A percentile compares a stretch with the other conserved stretches of the same genome.
These are phyloP conservation scores for Rhodotorula babjevae DNA, from an alignment of 768 basidiomycete species.

Conservation along the genomic window DNA sequence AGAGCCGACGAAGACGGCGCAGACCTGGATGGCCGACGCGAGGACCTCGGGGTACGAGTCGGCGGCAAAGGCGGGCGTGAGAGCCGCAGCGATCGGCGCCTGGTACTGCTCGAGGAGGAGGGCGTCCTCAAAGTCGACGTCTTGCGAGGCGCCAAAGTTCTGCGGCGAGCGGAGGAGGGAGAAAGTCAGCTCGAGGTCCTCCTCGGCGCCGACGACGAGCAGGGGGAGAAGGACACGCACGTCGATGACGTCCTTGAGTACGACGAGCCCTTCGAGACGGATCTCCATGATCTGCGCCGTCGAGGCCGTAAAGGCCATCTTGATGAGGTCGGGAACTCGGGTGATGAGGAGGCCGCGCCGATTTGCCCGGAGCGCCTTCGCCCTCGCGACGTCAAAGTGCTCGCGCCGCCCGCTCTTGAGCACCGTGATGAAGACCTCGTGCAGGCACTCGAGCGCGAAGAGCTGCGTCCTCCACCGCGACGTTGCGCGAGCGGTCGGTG, in stretches of 20 bases:
- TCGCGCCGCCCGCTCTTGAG: constrained; percentile 68
- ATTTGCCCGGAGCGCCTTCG: constrained; percentile 46
- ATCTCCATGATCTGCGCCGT: constrained; percentile 96
- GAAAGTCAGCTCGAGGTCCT: not conserved
- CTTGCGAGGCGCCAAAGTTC: constrained; percentile 80
- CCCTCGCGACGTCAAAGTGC: constrained; percentile 73
- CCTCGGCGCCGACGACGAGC: no score
- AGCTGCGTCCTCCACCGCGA: constrained; percentile 95
- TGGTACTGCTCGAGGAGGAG: constrained; percentile 93
- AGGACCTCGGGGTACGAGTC: constrained; percentile 94
- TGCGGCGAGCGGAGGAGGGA: constrained; percentile 44
- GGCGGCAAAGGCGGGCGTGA: constrained; percentile 91
- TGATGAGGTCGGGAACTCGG: constrained; percentile 85
- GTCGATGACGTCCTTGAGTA: constrained; percentile 86
- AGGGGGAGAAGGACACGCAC: constrained; percentile 50
- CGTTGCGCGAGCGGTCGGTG: constrained; percentile 44
- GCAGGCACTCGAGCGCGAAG: constrained; percentile 87
- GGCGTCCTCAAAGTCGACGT: constrained; percentile 86
- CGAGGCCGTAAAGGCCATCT: constrained; percentile 95
- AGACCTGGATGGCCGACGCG: constrained; percentile 84
- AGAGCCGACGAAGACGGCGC: constrained; percentile 90
- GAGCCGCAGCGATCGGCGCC: constrained; percentile 92
- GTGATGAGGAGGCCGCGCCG: constrained; percentile 66
- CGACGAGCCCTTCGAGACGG: constrained; percentile 78
- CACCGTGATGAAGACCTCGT: constrained; percentile 76